phyloP scores from a whole-genome alignment of 371 early-diverging fungal species.

The Mucor piriformis region DNA sequence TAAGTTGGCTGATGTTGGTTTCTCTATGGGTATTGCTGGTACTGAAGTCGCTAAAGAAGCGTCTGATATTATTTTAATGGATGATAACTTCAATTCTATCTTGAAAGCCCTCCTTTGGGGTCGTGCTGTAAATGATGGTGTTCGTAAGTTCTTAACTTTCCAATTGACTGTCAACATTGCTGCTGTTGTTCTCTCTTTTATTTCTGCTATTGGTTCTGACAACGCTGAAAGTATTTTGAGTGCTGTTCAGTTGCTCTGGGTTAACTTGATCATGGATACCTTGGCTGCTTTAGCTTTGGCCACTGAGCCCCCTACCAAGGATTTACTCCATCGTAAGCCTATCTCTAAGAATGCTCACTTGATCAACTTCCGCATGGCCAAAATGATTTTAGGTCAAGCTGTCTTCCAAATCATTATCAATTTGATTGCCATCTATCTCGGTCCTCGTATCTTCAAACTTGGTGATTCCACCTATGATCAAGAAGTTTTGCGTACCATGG shows the following conservation, averaged over 20 bases:
- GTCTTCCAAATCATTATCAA: constrained; percentile 81
- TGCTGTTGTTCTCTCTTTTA: constrained; percentile 85
- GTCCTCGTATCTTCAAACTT: constrained; percentile 69
- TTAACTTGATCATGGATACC: constrained; percentile 97
- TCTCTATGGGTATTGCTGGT: constrained; percentile 96
- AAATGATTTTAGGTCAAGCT: constrained; percentile 89
- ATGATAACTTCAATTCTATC: constrained; percentile 93
- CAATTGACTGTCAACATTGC: constrained; percentile 95
- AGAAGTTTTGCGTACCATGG: constrained; percentile 72
- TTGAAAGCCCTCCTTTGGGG: constrained; percentile 95
- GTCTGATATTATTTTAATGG: constrained; percentile 91
- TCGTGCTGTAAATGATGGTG: constrained; percentile 91
- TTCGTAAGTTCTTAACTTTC: constrained; percentile 95
- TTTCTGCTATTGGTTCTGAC: constrained; percentile 86
- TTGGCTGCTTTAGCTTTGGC: constrained; percentile 97
- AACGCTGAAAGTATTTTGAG: constrained; percentile 96
- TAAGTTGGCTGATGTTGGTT: constrained; percentile 95
- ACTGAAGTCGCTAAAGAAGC: constrained; percentile 98
- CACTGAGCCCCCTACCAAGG: constrained; percentile 94
- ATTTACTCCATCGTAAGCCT: constrained; percentile 81
- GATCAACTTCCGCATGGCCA: constrained; percentile 88
- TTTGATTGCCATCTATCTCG: constrained; percentile 61
- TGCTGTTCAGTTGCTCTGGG: constrained; percentile 98
- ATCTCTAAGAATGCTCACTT: constrained; percentile 78
- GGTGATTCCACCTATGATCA: constrained; percentile 41